Conservation (phyloP, 2,329 filamentous ascomycete genomes). For the Diaporthe citrichinensis region DNA sequence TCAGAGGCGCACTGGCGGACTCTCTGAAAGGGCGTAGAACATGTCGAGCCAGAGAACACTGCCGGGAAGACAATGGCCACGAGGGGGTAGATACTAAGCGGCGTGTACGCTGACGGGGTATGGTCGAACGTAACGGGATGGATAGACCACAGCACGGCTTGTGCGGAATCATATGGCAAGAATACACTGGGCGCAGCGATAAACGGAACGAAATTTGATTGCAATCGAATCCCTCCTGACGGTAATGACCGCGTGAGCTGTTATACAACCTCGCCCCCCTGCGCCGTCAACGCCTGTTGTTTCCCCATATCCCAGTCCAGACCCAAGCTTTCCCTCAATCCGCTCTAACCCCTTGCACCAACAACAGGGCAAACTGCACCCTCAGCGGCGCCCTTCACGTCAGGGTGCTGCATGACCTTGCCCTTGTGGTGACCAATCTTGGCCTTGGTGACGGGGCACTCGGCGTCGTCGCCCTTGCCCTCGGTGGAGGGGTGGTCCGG, state of each 20-base stretch:
- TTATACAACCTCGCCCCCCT: background rate
- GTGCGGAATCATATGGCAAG: background rate
- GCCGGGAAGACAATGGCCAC: background rate
- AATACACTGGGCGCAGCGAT: background rate
- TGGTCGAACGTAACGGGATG: background rate
- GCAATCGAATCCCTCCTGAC: background rate
- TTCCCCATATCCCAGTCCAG: background rate
- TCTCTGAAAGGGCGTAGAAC: background rate
- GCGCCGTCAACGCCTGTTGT: slow-evolving; percentile 21
- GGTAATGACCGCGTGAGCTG: slow-evolving; percentile 22
- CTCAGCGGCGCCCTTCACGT: slow-evolving; percentile 47
- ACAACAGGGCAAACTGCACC: slow-evolving; percentile 57
- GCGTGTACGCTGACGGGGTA: background rate
- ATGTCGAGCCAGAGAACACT: background rate
- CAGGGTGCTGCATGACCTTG: slow-evolving; percentile 55
- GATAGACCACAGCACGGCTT: background rate
- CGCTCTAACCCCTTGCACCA: slow-evolving; percentile 47
- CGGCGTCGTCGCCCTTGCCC: slow-evolving; percentile 51
- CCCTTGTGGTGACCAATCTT: slow-evolving; percentile 59
- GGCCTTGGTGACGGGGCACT: slow-evolving; percentile 59
- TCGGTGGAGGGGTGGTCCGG: slow-evolving; percentile 55
- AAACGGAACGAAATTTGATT: slow-evolving; percentile 10
- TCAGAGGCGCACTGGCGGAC: background rate
- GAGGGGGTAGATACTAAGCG: background rate
- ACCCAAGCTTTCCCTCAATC: background rate